Percentiles rank a stretch among this genome's conserved stretches.
Evolutionary conservation across 768 basidiomycete genomes (phyloP).

Genomic region (Hemileccinum impolitum): DNA sequence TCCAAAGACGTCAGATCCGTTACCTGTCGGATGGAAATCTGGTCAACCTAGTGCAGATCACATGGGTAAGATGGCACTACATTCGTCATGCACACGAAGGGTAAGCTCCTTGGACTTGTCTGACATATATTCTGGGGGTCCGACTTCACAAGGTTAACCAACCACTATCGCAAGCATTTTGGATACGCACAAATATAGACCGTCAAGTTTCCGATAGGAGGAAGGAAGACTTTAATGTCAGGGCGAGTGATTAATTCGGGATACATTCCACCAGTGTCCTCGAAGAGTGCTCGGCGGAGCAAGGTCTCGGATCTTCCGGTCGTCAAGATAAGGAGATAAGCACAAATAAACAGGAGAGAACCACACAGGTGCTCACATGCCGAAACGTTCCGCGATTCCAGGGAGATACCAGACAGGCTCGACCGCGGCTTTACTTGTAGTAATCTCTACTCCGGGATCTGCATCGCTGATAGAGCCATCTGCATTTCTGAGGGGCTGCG

Average conservation of each 20-base stretch:
- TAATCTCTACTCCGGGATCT: constrained; percentile 82
- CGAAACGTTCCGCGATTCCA: constrained; percentile 90
- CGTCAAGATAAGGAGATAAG: constrained; percentile 1
- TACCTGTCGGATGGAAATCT: constrained; percentile 43
- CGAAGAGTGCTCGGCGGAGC: constrained; percentile 88
- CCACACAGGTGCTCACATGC: constrained; percentile 55
- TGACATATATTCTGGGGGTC: constrained; percentile 72
- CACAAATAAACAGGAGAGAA: not conserved
- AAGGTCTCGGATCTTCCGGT: constrained; percentile 67
- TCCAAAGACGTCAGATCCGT: constrained; percentile 95
- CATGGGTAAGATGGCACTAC: constrained; percentile 37
- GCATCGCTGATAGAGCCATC: constrained; percentile 57
- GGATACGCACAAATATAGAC: constrained; percentile 79
- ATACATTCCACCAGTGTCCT: constrained; percentile 95
- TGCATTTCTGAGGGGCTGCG: constrained; percentile 56
- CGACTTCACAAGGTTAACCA: constrained; percentile 47
- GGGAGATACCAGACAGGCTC: constrained; percentile 97
- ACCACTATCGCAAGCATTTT: not conserved
- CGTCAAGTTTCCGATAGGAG: constrained; percentile 88
- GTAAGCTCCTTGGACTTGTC: constrained; percentile 81
- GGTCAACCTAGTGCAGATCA: not conserved
- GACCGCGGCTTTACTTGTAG: constrained; percentile 88
- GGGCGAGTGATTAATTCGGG: constrained; percentile 94
- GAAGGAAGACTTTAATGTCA: constrained; percentile 93
- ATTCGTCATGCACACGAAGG: constrained; percentile 91